Evolutionary conservation across 371 early-diverging fungal species (phyloP), one percentile per base, ranked within the genome.

Genomic region (Polyrhizophydium stewartii): DNA sequence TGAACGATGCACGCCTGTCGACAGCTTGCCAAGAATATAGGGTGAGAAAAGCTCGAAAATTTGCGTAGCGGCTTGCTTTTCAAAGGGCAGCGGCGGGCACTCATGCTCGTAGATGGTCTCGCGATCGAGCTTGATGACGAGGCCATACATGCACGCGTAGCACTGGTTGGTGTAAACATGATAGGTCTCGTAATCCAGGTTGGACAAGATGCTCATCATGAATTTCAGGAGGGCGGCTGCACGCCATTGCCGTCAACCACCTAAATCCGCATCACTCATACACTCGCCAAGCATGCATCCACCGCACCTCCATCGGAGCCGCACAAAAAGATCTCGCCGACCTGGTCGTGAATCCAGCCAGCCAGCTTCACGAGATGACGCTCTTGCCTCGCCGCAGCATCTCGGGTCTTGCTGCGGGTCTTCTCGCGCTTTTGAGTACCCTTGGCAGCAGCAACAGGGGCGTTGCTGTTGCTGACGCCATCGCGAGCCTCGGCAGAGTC

Each of bases 61-160:
- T 38, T 43, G 28, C 13, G 27, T 50, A 2, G 64, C 64, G 13
- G 59, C 59, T 13, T 46, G 7, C 28, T 33, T 38, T 19, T 43
- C 55, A 52, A 63, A 63, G 7, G 58, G 46, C 6, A 49, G 24
- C 22, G 16, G 35, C 31, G 38, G 32, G 33, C 52, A 59, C 31
- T 63, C 49, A 41, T 63, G 64, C 21, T 63, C 64, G 24, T 40
- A 31, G 12, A 63, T 22, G 21, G 31, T 25, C 35, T 59, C 40
- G 32, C 55, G 59, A 22, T 58, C 59, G 17, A 59, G 55, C 47
- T 58, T 63, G 59, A 63, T 41, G 6, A 43, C 25, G 41, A 56
- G 28, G 22, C 53, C 59, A 41, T 58, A 63, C 33, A 63, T 1
- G 30, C 64, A 63, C 2, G 58, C 32, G 33, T 50, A 63, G 59